Percentiles rank a stretch among this genome's conserved stretches.
Evolutionary conservation across 345 rosid genomes (phyloP).

Genomic region (Euphorbia tirucalli): DNA sequence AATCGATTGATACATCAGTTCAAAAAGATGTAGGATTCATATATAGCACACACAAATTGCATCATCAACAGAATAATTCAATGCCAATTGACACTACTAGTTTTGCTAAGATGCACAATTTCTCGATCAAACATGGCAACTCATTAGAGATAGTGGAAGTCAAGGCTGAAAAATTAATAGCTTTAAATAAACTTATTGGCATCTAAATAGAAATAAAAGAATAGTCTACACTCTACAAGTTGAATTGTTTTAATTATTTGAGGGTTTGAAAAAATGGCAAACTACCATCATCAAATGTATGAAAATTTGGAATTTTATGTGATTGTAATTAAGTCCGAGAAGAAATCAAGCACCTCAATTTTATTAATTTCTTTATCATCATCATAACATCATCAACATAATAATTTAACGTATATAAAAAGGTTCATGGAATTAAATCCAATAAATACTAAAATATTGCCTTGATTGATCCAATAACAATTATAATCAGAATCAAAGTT

Average conservation of each 20-base stretch:
- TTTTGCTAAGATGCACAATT: not conserved
- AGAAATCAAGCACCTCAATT: not conserved
- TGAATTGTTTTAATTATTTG: not conserved
- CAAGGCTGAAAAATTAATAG: not conserved
- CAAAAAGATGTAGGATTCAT: too few species aligned
- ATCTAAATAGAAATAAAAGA: not conserved
- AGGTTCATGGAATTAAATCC: constrained; percentile 1
- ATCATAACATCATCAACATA: constrained; percentile 25
- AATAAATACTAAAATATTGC: not conserved
- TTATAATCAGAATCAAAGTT: not conserved
- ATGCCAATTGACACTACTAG: too few species aligned
- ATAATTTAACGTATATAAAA: constrained; percentile 2
- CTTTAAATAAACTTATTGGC: not conserved
- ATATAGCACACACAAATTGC: too few species aligned
- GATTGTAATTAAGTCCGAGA: too few species aligned
- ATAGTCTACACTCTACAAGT: not conserved
- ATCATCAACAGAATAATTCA: too few species aligned
- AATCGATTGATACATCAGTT: too few species aligned
- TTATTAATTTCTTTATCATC: constrained; percentile 4
- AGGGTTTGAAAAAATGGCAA: constrained; percentile 10
- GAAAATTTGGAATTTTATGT: not conserved
- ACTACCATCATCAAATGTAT: not conserved
- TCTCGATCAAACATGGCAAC: not conserved
- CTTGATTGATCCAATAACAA: constrained; percentile 15
- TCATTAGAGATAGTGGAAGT: not conserved